Conservation (phyloP, 495 filamentous ascomycete genomes). For the Physcia stellaris region DNA sequence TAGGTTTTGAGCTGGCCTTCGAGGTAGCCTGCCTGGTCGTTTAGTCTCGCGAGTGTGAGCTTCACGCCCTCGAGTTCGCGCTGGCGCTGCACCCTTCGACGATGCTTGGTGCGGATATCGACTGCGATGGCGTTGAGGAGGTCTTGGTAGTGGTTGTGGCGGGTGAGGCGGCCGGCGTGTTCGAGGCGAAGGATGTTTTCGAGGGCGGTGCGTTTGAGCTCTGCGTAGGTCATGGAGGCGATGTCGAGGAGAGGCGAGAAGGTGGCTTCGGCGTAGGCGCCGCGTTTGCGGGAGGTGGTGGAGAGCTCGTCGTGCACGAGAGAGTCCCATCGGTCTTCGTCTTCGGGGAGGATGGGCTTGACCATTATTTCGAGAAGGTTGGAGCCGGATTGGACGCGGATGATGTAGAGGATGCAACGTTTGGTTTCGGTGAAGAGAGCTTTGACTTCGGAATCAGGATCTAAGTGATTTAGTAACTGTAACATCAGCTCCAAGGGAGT, state of each 20-base stretch:
- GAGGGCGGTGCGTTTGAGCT: constrained; percentile 81
- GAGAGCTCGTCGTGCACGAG: constrained; percentile 75
- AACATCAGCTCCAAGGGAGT: constrained; percentile 6
- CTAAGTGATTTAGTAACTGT: constrained; percentile 20
- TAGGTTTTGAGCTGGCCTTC: constrained; percentile 93
- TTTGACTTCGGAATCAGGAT: constrained; percentile 84
- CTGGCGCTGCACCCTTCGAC: constrained; percentile 76
- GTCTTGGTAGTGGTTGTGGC: constrained; percentile 92
- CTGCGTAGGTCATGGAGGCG: constrained; percentile 75
- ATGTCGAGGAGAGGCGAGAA: constrained; percentile 66
- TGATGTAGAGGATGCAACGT: constrained; percentile 92
- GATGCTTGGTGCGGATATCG: constrained; percentile 94
- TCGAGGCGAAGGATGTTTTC: constrained; percentile 91
- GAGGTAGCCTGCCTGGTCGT: constrained; percentile 83
- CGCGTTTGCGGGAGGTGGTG: constrained; percentile 51
- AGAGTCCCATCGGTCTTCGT: constrained; percentile 75
- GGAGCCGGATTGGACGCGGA: constrained; percentile 82
- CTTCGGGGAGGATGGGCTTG: constrained; percentile 71
- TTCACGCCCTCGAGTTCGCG: constrained; percentile 82
- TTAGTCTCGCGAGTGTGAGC: constrained; percentile 67
- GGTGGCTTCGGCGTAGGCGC: constrained; percentile 84
- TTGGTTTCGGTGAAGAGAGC: constrained; percentile 96
- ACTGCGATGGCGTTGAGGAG: constrained; percentile 90
- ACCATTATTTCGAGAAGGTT: constrained; percentile 93
- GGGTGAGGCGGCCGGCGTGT: constrained; percentile 67